Evolutionary conservation across 768 basidiomycete genomes (phyloP), one percentile per base, ranked within the genome.

Genomic region (Coprinellus micaceus): DNA sequence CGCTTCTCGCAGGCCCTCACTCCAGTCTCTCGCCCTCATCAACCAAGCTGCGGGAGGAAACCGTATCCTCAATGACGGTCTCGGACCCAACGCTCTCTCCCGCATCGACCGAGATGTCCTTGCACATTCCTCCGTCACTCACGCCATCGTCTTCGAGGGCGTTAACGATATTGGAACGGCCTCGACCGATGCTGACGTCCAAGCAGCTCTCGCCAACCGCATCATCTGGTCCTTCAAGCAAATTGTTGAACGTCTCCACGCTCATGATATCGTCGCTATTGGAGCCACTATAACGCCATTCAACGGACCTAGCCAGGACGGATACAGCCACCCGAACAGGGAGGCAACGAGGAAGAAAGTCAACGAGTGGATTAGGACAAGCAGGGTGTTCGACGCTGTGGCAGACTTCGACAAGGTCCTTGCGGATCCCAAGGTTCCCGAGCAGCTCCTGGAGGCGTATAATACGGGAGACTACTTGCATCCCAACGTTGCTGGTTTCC

Each of bases 11-110:
- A 46, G 49, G 1, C 21, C 49, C 30, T 37, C 61, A 10, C 71
- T 74, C 6, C 45, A 61, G 28, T 65, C 66, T 54, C 76, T 79
- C 50, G 72, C 77, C 2, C 68, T 79, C 44, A 66, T 71, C 25
- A 80, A 82, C 70, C 78, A 82, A 67, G 79, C 77, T 12, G 79
- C 78, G 4, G 79, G 79, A 19, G 80, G 79, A 12, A 82, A 82
- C 63, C 76, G 79, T 43, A 71, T 82, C 41, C 78, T 81, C 53
- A 70, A 70, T 0, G 79, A 80, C 61, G 76, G 77, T 2, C 70
- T 78, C 2, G 80, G 80, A 0, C 79, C 79, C 5, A 76, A 74
- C 61, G 76, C 73, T 11, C 63, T 78, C 15, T 71, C 74, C 19
- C 77, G 81, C 30, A 74, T 80, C 67, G 78, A 81, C 58, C 70